These are phyloP conservation scores for Suillus placidus DNA, from an alignment of 768 basidiomycete species.

Conservation along the genomic window DNA sequence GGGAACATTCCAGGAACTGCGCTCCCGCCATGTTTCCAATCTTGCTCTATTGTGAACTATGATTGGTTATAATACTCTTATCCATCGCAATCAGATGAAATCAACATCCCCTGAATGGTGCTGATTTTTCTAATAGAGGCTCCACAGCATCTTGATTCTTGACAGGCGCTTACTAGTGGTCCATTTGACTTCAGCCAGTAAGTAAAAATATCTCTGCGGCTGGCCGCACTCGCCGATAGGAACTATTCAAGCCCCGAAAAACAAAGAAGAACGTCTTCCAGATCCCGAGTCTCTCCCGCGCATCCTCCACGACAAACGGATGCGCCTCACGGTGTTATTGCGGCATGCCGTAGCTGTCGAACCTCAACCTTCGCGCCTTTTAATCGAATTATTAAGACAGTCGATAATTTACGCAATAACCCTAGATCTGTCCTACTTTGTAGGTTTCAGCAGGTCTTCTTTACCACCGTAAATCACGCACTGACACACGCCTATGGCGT, in stretches of 20 bases:
- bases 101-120: slow-evolving; percentile 11
- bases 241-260: slow-evolving; percentile 6
- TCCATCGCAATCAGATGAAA: slow-evolving; percentile 29
- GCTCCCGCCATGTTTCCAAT: slow-evolving; percentile 31
- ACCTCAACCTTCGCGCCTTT: slow-evolving; percentile 9
- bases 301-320: slow-evolving; percentile 8
- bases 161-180: neutral
- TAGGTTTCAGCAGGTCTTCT: slow-evolving; percentile 1
- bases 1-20: slow-evolving; percentile 34
- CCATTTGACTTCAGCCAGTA: slow-evolving; percentile 11
- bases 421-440: slow-evolving; percentile 4
- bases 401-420: slow-evolving; percentile 6
- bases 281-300: slow-evolving; percentile 10
- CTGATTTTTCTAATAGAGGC: slow-evolving; percentile 8
- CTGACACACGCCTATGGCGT: slow-evolving; percentile 4
- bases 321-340: slow-evolving; percentile 7
- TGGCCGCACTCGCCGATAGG: neutral
- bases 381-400: slow-evolving; percentile 1
- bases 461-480: slow-evolving; percentile 10
- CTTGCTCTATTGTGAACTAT: slow-evolving; percentile 22
- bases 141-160: neutral
- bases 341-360: slow-evolving; percentile 8
- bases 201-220: slow-evolving; percentile 11
- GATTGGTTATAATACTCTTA: slow-evolving; percentile 20
- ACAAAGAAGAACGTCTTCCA: slow-evolving; percentile 1